Evolutionary conservation across 371 early-diverging fungal genomes (phyloP), one percentile per base, ranked within the genome.

Genomic region (Smittium culicis): DNA sequence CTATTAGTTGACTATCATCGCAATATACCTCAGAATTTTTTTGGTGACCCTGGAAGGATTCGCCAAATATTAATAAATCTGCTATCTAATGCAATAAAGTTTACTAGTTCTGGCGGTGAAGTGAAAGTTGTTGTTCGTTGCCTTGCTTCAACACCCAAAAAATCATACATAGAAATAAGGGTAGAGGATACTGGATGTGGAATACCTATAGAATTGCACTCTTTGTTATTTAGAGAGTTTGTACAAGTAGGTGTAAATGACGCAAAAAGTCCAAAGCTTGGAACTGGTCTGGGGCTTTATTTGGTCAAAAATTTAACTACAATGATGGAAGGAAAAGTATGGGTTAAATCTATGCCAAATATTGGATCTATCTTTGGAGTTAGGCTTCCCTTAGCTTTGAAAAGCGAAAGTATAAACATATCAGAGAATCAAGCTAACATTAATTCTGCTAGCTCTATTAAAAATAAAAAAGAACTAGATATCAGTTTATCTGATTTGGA

Each of bases 71-170:
- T 77, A 32, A 70, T 74, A 20, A 77, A 77, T 62, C 58, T 77
- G 35, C 67, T 77, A n/a, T 77, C 77, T 1, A 77, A 77, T 33
- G 77, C 77, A 28, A 77, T 77, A 69, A 77, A 77, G 71, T 66
- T 66, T 59, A 66, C 67, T 17, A 35, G 54, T 25, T 34, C 67
- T 2, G 61, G 67, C 1, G 67, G 67, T 14, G 62, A 59, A 55
- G 67, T 66, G 28, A 66, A 59, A 34, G 28, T 66, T 17, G 35
- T 61, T 8, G 56, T 66, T 17, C 34, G 35, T 20, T 17, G 35
- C 16, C 25, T 35, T 11, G 34, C 24, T 3, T 66, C 62, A 28
- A 57, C 67, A 20, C 32, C 35, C 35, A n/a, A 24, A n/a, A 66
- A 66, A 61, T 34, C 67, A 20, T 20, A 3, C 20, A 55, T 66